Base-by-base conservation (phyloP, 805 yeast species). In the Hanseniaspora lindneri region DNA sequence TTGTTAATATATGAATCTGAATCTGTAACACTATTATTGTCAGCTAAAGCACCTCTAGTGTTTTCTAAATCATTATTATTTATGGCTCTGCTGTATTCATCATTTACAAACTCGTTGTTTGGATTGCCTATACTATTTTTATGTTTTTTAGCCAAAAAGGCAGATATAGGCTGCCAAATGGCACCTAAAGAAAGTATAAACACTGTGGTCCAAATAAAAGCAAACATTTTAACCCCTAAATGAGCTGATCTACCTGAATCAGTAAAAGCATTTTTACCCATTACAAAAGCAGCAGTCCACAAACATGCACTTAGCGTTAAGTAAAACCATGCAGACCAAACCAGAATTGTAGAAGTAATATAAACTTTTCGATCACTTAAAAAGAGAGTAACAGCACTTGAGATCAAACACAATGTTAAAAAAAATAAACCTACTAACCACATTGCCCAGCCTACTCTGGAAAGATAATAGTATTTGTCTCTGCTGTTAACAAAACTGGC, bases 381-480 rank as follows among this genome's bases (percentile, higher is more conserved):
- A 16, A 56, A 56, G 27, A 56, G 17, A 16, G 47, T 46, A 21
- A 58, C 51, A 2, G 56, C 36, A 2, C 55, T 48, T 34, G 73
- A 71, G 16, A 75, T 11, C 35, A 80, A 54, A 1, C 81, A 68
- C 14, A 74, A 40, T 3, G 73, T 63, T 14, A 76, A 63, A 59
- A 80, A 80, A 21, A 73, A 61, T 46, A 81, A 62, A 2, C 78
- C 81, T 54, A 80, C 66, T 43, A 77, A 58, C 57, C 74, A 64
- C 67, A 81, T 79, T 2, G 82, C 76, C 72, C 76, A 79, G 8
- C 77, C 79, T 57, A 80, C 73, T 55, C 89, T 75, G 17, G 85
- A 73, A 58, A 80, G 64, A 64, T 78, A 80, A 66, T 71, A 85
- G 62, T 73, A 79, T 36, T 73, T 65, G 54, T 73, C 67, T 53